Evolutionary conservation across 306 rosid species (phyloP).

Genomic region (Rosa persica): DNA sequence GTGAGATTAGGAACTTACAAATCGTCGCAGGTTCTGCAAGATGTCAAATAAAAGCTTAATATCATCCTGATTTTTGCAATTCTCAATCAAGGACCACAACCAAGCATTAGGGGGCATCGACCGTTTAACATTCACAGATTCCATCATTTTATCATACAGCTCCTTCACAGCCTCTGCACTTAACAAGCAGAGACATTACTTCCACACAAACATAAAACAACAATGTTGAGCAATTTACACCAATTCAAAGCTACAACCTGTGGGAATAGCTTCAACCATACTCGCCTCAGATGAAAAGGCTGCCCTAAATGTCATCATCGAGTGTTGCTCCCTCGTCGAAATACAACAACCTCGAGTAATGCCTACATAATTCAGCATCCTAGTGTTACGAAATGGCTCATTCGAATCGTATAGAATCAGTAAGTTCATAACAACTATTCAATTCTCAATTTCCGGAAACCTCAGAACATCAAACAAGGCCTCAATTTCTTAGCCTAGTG

Average conservation of each 20-base stretch:
- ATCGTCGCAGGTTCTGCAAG: constrained; percentile 72
- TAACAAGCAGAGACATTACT: constrained; percentile 15
- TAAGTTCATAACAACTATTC: not conserved
- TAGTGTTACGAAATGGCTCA: not conserved
- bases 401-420: not conserved
- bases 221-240: constrained; percentile 3
- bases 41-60: constrained; percentile 68
- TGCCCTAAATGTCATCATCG: constrained; percentile 41
- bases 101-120: constrained; percentile 96
- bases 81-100: constrained; percentile 81
- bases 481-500: not conserved
- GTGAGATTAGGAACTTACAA: constrained; percentile 55
- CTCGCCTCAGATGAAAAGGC: constrained; percentile 46
- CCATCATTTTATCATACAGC: constrained; percentile 64
- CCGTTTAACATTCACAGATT: constrained; percentile 62
- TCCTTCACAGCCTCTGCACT: constrained; percentile 77
- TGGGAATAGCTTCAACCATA: constrained; percentile 33
- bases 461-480: not conserved
- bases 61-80: constrained; percentile 66
- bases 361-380: constrained; percentile 42
- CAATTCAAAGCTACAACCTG: constrained; percentile 53
- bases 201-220: constrained; percentile 21
- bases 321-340: constrained; percentile 26
- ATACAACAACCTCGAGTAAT: constrained; percentile 17
- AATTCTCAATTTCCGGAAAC: not conserved